Percentiles rank a stretch among this genome's conserved stretches.
Evolutionary conservation across 2,329 filamentous ascomycete genomes (phyloP).

Genomic region (Colletotrichum eleusines): DNA sequence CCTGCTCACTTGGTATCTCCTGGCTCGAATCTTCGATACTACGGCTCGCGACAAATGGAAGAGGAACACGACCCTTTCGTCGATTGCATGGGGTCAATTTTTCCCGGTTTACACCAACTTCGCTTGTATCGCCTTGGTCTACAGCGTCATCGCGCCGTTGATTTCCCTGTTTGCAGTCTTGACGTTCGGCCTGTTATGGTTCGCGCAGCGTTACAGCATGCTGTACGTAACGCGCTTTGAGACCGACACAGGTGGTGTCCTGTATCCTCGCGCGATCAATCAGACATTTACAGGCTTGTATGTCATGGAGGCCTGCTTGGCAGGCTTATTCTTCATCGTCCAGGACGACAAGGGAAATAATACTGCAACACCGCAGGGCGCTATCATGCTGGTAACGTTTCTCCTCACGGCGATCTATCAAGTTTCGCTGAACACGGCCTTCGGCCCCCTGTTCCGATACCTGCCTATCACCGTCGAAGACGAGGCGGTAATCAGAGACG

Average conservation of each 20-base stretch:
- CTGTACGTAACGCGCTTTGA: conserved; percentile 93
- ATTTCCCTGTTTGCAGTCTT: conserved; percentile 95
- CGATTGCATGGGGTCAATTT: conserved; percentile 90
- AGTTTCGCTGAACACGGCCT: conserved; percentile 82
- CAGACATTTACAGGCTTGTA: conserved; percentile 96
- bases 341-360: conserved; percentile 66
- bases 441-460: conserved; percentile 87
- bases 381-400: conserved; percentile 83
- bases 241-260: conserved; percentile 89
- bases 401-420: conserved; percentile 83
- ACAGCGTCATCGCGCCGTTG: conserved; percentile 88
- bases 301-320: conserved; percentile 90
- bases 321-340: conserved; percentile 89
- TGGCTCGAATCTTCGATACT: conserved; percentile 84
- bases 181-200: conserved; percentile 91
- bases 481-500: conserved; percentile 90
- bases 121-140: conserved; percentile 90
- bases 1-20: conserved; percentile 83
- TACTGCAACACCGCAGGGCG: conserved; percentile 78
- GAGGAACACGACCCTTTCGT: conserved; percentile 81
- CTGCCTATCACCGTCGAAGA: conserved; percentile 96
- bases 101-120: conserved; percentile 98
- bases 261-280: conserved; percentile 94
- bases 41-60: conserved; percentile 87
- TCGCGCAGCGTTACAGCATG: conserved; percentile 96